These are phyloP conservation scores for Eimeria praecox DNA, from an alignment of 169 alveolate species.

Conservation along the genomic window DNA sequence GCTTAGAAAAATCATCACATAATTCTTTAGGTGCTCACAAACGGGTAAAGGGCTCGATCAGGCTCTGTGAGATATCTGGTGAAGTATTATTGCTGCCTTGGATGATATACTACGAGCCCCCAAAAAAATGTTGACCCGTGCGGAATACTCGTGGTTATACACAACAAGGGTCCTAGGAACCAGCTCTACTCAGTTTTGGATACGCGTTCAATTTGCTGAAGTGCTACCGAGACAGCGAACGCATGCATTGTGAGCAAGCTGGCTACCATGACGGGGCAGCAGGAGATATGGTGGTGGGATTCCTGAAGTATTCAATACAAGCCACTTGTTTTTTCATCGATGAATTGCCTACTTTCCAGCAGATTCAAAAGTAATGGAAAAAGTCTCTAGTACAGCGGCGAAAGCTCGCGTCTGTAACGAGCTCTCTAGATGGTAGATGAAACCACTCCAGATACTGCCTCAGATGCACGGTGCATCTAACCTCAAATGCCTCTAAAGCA, in stretches of 20 bases:
- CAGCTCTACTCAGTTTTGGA: background rate
- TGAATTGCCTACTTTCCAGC: background rate
- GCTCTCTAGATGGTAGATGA: background rate
- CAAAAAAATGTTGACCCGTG: background rate
- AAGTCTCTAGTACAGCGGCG: background rate
- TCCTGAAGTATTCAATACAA: background rate
- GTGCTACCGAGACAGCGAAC: no score
- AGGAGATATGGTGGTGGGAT: background rate
- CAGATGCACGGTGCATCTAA: background rate
- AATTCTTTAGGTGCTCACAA: background rate
- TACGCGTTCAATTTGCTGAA: background rate
- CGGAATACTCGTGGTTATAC: background rate
- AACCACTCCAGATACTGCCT: background rate
- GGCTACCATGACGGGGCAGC: background rate
- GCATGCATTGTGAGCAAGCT: background rate
- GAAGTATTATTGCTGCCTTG: background rate
- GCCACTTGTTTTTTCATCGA: background rate
- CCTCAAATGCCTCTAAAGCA: background rate
- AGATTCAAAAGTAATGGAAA: background rate
- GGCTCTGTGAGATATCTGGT: background rate
- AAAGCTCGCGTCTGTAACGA: background rate
- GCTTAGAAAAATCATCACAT: background rate
- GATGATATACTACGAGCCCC: background rate
- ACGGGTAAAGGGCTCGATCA: background rate
- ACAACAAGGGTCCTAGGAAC: background rate